Evolutionary conservation across 495 filamentous ascomycete genomes (phyloP), one percentile per base, ranked within the genome.

Genomic region (Neurospora sp.): DNA sequence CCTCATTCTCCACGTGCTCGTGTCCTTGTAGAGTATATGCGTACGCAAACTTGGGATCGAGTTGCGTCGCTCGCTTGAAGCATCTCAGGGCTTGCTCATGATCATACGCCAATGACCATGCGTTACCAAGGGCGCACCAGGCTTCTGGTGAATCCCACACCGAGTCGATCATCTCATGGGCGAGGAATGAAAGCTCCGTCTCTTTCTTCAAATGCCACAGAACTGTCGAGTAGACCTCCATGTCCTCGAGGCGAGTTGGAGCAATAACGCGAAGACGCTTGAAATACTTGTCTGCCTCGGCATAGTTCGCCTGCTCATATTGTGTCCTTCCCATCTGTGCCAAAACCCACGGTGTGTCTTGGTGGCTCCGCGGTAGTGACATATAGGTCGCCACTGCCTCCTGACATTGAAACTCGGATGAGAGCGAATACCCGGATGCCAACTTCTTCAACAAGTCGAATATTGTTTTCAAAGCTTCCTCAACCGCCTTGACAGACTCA

Each of bases 171-270:
- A 98, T 84, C 78, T 96, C 92, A 76, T 98, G 96, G 3, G 96
- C 91, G 18, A 99, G 86, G 79, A 94, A 96, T 3, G 96, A 94
- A 9, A 99, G 85, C 38, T 97, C 93, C 8, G 93, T 91, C 74
- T 98, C 96, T 75, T 90, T 92, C 79, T 97, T 96, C 73, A 97
- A 84, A 79, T 97, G 93, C 96, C 96, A 99, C 9, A 99, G 88
- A n/a, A 95, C 89, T 14, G 96, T 98, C 4, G 95, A 98, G 80
- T 96, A 99, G 27, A 97, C 90, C 77, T 99, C 96, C 94, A 98
- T 97, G 77, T 97, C 94, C 75, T 94, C 91, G 68, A 94, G 85
- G 22, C 92, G 89, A 5, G 92, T 91, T 8, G 94, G 94, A 35
- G 92, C 89, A 68, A 94, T 83, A 44, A 88, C 84, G 72, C 91